Evolutionary conservation across 768 basidiomycete species (phyloP), one percentile per base, ranked within the genome.

Genomic region (Leccinum broughii): DNA sequence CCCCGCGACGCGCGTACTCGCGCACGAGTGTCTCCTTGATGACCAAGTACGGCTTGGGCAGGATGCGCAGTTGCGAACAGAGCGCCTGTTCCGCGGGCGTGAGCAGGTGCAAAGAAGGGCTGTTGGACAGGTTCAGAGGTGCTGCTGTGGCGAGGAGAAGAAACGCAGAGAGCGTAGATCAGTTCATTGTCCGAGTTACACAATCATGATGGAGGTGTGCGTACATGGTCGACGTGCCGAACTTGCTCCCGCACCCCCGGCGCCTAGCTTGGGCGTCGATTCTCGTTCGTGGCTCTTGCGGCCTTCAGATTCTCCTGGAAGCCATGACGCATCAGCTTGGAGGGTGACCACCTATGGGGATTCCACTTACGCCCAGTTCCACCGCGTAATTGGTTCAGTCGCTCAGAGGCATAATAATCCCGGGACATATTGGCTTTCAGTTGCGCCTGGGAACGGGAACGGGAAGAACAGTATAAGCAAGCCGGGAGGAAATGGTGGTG

Each of bases 1-100:
- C 95, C 22, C 91, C 90, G 57, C 94, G 81, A 28, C 93, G 83
- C 1, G 92, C 93, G 67, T 93, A 97, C 77, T 98, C 96, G 34
- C 94, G 85, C 32, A 99, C 88, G 46, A 97, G 84, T 5, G 90
- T 93, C 74, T 97, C 94, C 72, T 99, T 99, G 77, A 98, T 92
- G 61, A 91, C 86, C 55, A 99, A 86, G 72, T 97, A 99, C 1
- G 97, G 94, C 69, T 93, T 93, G 1, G 97, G 96, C 20, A 97
- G 81, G 59, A 99, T 94, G 6, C 95, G 89, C 32, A 98, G 82
- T 57, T 85, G 82, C 3, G 93, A 91, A 72, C 97, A 98, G 22
- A 98, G 85, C 0, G 82, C 78, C 72, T 95, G 93, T 75, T 99
- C 96, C 30, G 86, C 87, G 11, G 87, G 82, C 1, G 93, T 91